Evolutionary conservation across 768 basidiomycete genomes (phyloP).

Genomic region (Auricularia cornea): DNA sequence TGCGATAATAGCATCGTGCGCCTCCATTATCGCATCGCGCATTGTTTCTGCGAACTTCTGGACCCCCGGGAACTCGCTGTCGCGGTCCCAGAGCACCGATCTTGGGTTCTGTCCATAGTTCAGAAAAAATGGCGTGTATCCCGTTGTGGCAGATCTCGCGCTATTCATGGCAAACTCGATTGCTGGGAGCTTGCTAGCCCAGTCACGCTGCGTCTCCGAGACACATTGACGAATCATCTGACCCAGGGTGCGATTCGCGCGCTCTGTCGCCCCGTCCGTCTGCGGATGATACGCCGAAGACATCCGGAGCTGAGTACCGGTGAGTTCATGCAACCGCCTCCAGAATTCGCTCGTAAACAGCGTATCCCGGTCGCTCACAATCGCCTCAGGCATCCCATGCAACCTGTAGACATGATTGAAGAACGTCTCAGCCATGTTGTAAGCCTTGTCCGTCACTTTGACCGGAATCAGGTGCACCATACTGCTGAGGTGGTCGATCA

Average conservation of each 20-base stretch:
- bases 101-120: neutral
- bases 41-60: neutral
- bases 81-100: neutral
- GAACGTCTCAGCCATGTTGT: constrained; percentile 6
- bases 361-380: constrained; percentile 34
- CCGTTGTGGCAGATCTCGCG: no score
- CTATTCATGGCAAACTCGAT: no score
- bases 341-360: constrained; percentile 5
- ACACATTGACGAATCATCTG: no score
- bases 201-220: no score
- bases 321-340: no score
- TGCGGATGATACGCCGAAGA: constrained; percentile 35
- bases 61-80: neutral
- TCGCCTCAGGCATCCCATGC: constrained; percentile 30
- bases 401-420: constrained; percentile 27
- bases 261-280: no score
- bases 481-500: no score
- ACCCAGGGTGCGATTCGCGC: no score
- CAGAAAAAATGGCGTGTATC: neutral
- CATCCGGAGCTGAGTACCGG: constrained; percentile 17
- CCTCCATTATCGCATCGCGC: neutral
- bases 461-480: no score
- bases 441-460: no score
- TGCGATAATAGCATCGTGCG: neutral
- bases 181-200: constrained; percentile 3